Base-by-base conservation (phyloP, 2,329 filamentous ascomycete genomes). In the Sphaerulina vaccinii region DNA sequence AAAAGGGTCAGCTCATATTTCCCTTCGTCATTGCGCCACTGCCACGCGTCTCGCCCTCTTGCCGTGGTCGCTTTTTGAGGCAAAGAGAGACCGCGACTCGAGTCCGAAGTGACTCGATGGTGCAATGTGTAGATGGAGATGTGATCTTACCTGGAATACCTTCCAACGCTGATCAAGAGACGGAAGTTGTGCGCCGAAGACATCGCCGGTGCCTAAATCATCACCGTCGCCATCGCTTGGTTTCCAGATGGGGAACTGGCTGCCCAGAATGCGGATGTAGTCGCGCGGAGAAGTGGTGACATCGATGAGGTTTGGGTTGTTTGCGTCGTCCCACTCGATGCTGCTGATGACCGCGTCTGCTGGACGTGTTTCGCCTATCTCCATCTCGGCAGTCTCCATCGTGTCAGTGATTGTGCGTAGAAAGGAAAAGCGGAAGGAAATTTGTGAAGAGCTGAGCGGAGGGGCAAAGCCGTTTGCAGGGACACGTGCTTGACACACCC, bases 191-290 rank as follows among this genome's bases (percentile, higher is more conserved):
- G 27, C 40, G 6, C 56, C 61, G 11, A 35, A 22, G 1, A 32
- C n/a, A 13, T 32, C 58, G 58, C 19, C 68, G 63, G 36, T 65
- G 55, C 35, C 68, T 57, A 23, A 68, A 13, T 60, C 49, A n/a
- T 69, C 58, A 36, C 69, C 72, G 45, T 74, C 62, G 13, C 66
- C 66, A 39, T 74, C 68, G 11, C 62, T 62, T n/a, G 69, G 64
- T 8, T 57, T 58, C 72, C 71, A 75, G 11, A 73, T 61, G 33
- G 65, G 59, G 18, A 71, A 68, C 46, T 64, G 55, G 33, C 63
- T 8, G 16, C 57, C 45, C 16, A 10, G 49, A 56, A 36, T 52
- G 33, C 8, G 62, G 57, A 22, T 66, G 64, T 62, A 60, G 5
- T 53, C 53, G n/a, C 63, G 60, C 27, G 49, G 43, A 3, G 58